These are phyloP conservation scores for Adansonia rubrostipa DNA, from an alignment of 441 rosid genomes.

Conservation along the genomic window DNA sequence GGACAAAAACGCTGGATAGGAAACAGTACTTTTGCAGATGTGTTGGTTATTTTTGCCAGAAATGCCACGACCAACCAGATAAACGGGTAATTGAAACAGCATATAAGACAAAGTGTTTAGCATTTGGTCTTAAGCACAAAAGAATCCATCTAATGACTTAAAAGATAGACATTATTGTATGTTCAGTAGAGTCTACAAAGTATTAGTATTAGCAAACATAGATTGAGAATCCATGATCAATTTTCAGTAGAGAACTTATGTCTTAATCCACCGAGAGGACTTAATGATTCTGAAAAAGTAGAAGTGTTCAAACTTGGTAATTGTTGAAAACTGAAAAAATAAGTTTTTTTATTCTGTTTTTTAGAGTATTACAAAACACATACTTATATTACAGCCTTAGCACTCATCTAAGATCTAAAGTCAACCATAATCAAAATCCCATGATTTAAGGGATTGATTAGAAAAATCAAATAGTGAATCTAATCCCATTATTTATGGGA, in stretches of 20 bases:
- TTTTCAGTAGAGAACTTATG: neutral
- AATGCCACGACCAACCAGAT: constrained; percentile 78
- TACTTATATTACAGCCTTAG: no score
- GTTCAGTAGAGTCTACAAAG: neutral
- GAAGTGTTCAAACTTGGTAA: neutral
- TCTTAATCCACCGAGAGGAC: neutral
- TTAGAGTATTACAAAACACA: no score
- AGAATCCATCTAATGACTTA: neutral
- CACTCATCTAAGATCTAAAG: no score
- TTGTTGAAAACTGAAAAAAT: no score
- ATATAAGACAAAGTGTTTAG: constrained; percentile 13
- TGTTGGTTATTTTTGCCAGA: constrained; percentile 81
- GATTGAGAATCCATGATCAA: neutral
- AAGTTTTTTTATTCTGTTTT: no score
- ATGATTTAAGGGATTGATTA: no score
- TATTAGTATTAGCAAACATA: constrained; percentile 11
- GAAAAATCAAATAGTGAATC: no score
- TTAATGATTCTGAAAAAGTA: neutral
- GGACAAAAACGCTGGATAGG: constrained; percentile 99
- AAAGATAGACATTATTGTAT: neutral
- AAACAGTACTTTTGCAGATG: constrained; percentile 91
- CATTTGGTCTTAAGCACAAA: constrained; percentile 3
- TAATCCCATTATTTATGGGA: no score
- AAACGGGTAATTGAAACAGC: constrained; percentile 65
- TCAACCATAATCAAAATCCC: no score